Conservation (phyloP, 169 alveolate genomes). For the Theileria annulata region DNA sequence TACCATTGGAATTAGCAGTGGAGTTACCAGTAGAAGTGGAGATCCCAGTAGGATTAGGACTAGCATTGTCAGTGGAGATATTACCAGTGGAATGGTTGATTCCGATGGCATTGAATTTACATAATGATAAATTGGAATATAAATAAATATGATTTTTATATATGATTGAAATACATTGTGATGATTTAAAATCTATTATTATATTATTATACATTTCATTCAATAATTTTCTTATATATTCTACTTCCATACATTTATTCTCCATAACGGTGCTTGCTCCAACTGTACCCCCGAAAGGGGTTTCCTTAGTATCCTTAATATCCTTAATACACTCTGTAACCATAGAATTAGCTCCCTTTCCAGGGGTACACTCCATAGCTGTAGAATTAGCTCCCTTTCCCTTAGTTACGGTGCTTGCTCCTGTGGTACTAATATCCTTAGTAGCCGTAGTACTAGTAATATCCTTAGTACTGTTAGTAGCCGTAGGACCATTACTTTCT, state of each 20-base stretch:
- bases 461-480: neutral
- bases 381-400: too few species aligned
- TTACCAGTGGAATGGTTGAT: too few species aligned
- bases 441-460: too few species aligned
- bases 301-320: too few species aligned
- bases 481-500: neutral
- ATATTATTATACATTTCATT: slow-evolving; percentile 1
- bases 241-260: neutral
- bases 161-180: slow-evolving; percentile 20
- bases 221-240: neutral
- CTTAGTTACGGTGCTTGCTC: neutral
- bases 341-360: neutral
- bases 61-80: too few species aligned
- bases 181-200: slow-evolving; percentile 21
- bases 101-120: too few species aligned
- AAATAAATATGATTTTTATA: slow-evolving; percentile 17
- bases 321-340: neutral
- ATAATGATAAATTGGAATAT: slow-evolving; percentile 15
- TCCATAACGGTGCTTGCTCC: neutral
- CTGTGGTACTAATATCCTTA: neutral
- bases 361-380: too few species aligned
- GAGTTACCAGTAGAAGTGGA: too few species aligned
- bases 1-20: too few species aligned
- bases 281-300: neutral
- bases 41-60: too few species aligned